phyloP scores from a whole-genome alignment of 257 asterid genomes.

The Jacaranda mimosifolia region DNA sequence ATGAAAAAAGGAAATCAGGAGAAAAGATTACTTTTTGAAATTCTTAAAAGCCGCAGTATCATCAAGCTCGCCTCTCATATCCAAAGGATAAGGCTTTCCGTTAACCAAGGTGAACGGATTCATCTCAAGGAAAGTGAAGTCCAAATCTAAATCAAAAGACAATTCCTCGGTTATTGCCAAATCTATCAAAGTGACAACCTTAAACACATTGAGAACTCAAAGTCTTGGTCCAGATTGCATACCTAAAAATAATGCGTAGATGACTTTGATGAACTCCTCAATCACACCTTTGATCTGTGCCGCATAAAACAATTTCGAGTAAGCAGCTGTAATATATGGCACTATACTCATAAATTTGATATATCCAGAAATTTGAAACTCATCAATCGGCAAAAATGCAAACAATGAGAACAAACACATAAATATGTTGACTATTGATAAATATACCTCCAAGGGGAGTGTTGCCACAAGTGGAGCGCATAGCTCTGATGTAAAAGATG shows the following conservation, averaged over 20 bases:
- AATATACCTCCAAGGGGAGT: conserved; percentile 87
- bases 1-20: conserved; percentile 14
- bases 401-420: too few relatives aligned
- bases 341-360: background rate
- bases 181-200: background rate
- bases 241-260: conserved; percentile 74
- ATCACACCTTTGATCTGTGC: conserved; percentile 78
- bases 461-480: conserved; percentile 97
- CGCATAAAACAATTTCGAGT: conserved; percentile 27
- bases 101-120: conserved; percentile 92
- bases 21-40: conserved; percentile 76
- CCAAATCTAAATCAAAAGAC: conserved; percentile 66
- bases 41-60: conserved; percentile 97
- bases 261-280: conserved; percentile 77
- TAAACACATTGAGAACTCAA: background rate
- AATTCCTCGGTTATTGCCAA: conserved; percentile 16
- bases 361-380: background rate
- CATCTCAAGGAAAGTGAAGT: conserved; percentile 97
- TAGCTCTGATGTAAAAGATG: conserved; percentile 69
- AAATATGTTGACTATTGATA: background rate
- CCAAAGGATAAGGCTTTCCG: conserved; percentile 94
- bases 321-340: background rate
- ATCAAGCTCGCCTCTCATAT: conserved; percentile 98
- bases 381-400: background rate
- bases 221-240: conserved; percentile 24